Conservation (phyloP, 495 filamentous ascomycete species). For the Annulohypoxylon moriforme region DNA sequence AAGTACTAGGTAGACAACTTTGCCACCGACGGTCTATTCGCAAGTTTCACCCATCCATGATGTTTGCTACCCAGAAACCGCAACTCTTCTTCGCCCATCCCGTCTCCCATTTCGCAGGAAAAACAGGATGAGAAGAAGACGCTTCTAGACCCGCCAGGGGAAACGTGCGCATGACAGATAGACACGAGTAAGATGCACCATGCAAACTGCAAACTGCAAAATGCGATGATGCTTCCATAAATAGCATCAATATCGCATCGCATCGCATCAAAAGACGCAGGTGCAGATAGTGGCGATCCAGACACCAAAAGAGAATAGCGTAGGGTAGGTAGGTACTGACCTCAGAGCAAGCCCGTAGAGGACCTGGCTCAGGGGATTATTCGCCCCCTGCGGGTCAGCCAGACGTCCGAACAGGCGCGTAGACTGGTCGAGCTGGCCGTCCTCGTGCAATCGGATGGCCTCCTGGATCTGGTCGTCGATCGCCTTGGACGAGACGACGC, state of each 20-base stretch:
- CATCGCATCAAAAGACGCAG: neutral
- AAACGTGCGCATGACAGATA: slow-evolving; percentile 21
- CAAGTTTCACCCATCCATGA: slow-evolving; percentile 18
- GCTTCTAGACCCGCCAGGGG: slow-evolving; percentile 14
- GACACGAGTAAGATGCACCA: slow-evolving; percentile 14
- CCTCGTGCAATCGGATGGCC: slow-evolving; percentile 94
- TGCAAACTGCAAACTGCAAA: neutral
- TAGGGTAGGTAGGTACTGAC: slow-evolving; percentile 61
- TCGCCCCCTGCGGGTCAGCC: slow-evolving; percentile 84
- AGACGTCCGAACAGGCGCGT: slow-evolving; percentile 88
- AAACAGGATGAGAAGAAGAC: slow-evolving; percentile 3
- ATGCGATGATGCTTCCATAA: slow-evolving; percentile 28
- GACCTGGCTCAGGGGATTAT: slow-evolving; percentile 95
- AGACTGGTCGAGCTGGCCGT: slow-evolving; percentile 76
- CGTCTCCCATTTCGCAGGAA: neutral
- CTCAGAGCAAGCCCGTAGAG: slow-evolving; percentile 93
- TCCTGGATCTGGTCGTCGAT: slow-evolving; percentile 88
- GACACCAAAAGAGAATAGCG: neutral
- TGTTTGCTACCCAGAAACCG: slow-evolving; percentile 7
- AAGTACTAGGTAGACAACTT: slow-evolving; percentile 22
- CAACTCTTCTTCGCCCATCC: neutral
- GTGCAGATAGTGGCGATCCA: slow-evolving; percentile 29
- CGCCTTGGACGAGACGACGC: slow-evolving; percentile 58
- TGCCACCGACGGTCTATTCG: slow-evolving; percentile 37
- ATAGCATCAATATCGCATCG: slow-evolving; percentile 27